These are phyloP conservation scores for Colletotrichum horii DNA, from an alignment of 2,329 filamentous ascomycete genomes.

Conservation along the genomic window DNA sequence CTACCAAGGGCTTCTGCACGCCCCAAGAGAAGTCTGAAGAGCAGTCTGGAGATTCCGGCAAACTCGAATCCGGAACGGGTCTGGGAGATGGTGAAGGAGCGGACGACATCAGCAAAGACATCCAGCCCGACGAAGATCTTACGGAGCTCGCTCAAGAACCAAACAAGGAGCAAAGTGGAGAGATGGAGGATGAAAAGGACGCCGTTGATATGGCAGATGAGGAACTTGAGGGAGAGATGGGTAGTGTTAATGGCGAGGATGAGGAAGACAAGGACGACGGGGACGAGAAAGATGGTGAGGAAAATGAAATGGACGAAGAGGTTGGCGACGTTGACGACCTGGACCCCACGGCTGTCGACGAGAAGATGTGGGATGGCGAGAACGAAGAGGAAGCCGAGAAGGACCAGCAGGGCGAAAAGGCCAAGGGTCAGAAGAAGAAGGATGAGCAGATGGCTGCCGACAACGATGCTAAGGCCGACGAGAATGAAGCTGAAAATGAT, in stretches of 20 bases:
- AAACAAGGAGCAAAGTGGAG: constrained; percentile 66
- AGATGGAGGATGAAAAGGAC: constrained; percentile 81
- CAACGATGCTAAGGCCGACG: constrained; percentile 56
- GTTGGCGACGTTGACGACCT: constrained; percentile 89
- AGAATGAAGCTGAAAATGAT: constrained; percentile 46
- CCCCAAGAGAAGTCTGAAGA: constrained; percentile 81
- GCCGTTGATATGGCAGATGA: constrained; percentile 92
- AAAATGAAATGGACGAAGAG: constrained; percentile 87
- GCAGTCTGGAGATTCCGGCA: constrained; percentile 72
- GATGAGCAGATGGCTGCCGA: constrained; percentile 66
- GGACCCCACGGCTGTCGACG: constrained; percentile 88
- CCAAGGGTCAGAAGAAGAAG: constrained; percentile 71
- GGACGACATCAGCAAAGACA: constrained; percentile 97
- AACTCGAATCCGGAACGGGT: constrained; percentile 89
- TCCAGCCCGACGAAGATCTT: constrained; percentile 91
- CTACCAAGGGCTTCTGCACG: constrained; percentile 87
- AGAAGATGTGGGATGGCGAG: constrained; percentile 98
- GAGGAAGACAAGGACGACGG: constrained; percentile 65
- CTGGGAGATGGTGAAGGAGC: constrained; percentile 94
- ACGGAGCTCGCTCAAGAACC: constrained; percentile 88
- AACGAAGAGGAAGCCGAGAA: constrained; percentile 81
- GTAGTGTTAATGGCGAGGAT: constrained; percentile 66
- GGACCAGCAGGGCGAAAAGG: constrained; percentile 76
- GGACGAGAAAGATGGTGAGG: constrained; percentile 68
- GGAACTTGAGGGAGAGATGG: constrained; percentile 86